A percentile compares a stretch with the other conserved stretches of the same genome.
These are phyloP conservation scores for Lyophyllum atratum DNA, from an alignment of 768 basidiomycete genomes.

Conservation along the genomic window DNA sequence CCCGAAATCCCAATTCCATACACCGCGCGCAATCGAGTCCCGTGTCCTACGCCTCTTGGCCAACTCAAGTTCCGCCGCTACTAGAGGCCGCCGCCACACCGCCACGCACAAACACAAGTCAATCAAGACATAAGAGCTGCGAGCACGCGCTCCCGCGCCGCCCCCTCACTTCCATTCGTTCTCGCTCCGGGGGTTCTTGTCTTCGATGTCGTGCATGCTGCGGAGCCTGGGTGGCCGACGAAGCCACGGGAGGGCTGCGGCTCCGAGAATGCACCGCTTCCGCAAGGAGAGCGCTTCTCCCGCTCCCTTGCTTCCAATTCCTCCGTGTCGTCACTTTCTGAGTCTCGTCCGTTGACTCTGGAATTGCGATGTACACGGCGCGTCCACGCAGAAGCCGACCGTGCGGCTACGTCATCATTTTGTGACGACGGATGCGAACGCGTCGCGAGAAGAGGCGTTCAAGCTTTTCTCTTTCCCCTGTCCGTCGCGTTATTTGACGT, in stretches of 20 bases:
- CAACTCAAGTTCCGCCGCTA: not conserved
- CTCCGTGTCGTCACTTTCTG: not conserved
- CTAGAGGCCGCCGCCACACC: not conserved
- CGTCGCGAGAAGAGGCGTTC: not conserved
- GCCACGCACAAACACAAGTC: not conserved
- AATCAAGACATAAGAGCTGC: not conserved
- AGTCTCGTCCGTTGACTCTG: too few relatives aligned
- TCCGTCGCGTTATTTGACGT: not conserved
- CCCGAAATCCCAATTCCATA: not conserved
- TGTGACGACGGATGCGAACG: not conserved
- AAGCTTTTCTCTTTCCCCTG: not conserved
- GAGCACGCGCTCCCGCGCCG: not conserved
- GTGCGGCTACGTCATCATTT: not conserved
- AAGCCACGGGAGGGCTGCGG: constrained; percentile 6
- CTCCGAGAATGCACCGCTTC: constrained; percentile 9
- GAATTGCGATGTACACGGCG: too few relatives aligned
- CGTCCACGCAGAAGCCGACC: not conserved
- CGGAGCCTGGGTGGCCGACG: constrained; percentile 4
- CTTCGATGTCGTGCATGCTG: too few relatives aligned
- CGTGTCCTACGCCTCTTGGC: not conserved
- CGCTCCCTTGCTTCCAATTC: not conserved
- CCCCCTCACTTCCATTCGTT: not conserved
- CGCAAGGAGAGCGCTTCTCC: not conserved
- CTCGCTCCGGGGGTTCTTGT: not conserved
- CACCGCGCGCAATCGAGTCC: not conserved